Evolutionary conservation across 148 eudicot genomes (phyloP), one percentile per base, ranked within the genome.

Genomic region (Heliosperma pusillum): DNA sequence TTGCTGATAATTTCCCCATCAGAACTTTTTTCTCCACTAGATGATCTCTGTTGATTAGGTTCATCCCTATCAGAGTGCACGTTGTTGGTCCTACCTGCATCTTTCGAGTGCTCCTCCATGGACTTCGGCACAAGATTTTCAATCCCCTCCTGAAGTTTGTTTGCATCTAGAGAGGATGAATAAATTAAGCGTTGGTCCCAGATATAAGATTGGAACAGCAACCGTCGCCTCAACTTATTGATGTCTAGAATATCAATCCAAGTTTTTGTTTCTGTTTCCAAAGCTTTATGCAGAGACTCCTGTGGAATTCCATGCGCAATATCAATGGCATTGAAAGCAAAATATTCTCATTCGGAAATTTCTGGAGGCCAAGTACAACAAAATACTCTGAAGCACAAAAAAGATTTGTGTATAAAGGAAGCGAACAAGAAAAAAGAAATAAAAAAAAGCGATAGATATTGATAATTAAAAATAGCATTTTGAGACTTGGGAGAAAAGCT

Each of bases 161-260:
- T 87, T 53, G 61, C 74, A 30, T 82, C 85, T 66, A 84, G 72
- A 79, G 80, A 82, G n/a, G 89, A 88, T 42, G 91, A 87, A 83
- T 85, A 76, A 25, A 90, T 81, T 73, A 95, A 86, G 33, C 89
- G 91, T 45, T 86, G 96, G 78, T 95, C 97, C 99, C 99, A 92
- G 68, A 88, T 74, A 78, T 92, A 92, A 66, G 97, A 88, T 58
- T 89, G 94, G 76, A 92, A 86, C 29, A 95, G 78, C 80, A 95
- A 81, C 25, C 79, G 94, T 27, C 94, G 86, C 79, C 93, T 81
- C 62, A 90, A 67, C 73, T 85, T 85, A 82, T 92, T 95, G 84
- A 95, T 83, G 81, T 92, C 99, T 59, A 95, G 83, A 74, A 95
- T 90, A 83, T 95, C 99, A 78, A 86, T 76, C 33, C 70, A 78